These are phyloP conservation scores for Picea abies DNA, from an alignment of 83 land plant genomes.

Conservation along the genomic window DNA sequence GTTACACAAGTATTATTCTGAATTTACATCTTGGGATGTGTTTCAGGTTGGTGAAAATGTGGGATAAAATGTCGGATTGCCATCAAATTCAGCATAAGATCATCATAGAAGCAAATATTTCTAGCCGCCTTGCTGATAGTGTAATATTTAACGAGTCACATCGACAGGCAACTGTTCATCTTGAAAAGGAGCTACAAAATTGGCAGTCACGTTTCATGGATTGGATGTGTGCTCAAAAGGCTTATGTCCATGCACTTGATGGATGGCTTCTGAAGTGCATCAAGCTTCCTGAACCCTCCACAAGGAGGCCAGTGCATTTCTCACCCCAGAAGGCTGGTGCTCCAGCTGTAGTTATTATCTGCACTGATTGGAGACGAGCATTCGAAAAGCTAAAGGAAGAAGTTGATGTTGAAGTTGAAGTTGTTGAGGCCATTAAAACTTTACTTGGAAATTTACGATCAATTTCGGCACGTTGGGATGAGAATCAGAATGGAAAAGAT, in stretches of 20 bases:
- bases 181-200: slow-evolving; percentile 45
- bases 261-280: slow-evolving; percentile 65
- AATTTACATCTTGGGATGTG: background rate
- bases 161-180: slow-evolving; percentile 34
- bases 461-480: slow-evolving; percentile 15
- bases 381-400: slow-evolving; percentile 26
- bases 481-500: slow-evolving; percentile 12
- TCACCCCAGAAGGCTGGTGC: slow-evolving; percentile 45
- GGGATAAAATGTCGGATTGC: slow-evolving; percentile 65
- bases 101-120: slow-evolving; percentile 50
- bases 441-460: slow-evolving; percentile 22
- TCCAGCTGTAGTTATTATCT: slow-evolving; percentile 64
- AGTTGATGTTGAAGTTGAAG: slow-evolving; percentile 27
- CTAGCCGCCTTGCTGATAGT: slow-evolving; percentile 25
- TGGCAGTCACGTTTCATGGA: slow-evolving; percentile 41
- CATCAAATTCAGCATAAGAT: slow-evolving; percentile 62
- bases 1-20: too few relatives aligned
- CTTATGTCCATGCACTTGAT: slow-evolving; percentile 53
- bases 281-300: slow-evolving; percentile 35
- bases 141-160: slow-evolving; percentile 28
- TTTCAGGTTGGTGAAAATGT: slow-evolving; percentile 53
- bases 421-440: slow-evolving; percentile 28
- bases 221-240: slow-evolving; percentile 51
- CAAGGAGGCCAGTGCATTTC: slow-evolving; percentile 28
- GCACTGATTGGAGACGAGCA: slow-evolving; percentile 52